phyloP scores from a whole-genome alignment of 1,284 basidiomycete genomes.

The Peniophora sp. region DNA sequence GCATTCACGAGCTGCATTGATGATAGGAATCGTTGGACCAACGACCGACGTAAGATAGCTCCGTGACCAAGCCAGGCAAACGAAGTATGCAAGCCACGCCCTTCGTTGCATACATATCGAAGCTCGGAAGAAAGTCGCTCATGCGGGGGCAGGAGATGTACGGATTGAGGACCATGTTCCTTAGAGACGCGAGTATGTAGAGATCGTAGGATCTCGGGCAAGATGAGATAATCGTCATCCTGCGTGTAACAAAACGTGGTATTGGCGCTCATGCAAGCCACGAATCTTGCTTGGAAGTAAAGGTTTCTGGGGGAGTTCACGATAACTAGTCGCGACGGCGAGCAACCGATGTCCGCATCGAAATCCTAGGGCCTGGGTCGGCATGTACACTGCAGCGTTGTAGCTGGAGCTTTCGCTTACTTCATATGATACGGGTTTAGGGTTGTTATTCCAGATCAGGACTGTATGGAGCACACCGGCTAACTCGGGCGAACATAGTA shows the following conservation, averaged over 20 bases:
- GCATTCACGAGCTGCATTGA: conserved; percentile 36
- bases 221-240: conserved; percentile 61
- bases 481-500: conserved; percentile 41
- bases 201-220: conserved; percentile 45
- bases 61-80: conserved; percentile 68
- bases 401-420: conserved; percentile 21
- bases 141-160: conserved; percentile 54
- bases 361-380: conserved; percentile 35
- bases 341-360: conserved; percentile 30
- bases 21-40: conserved; percentile 38
- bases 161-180: conserved; percentile 20
- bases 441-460: conserved; percentile 60
- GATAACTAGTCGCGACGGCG: conserved; percentile 36
- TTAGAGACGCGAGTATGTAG: conserved; percentile 32
- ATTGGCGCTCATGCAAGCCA: conserved; percentile 45
- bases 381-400: conserved; percentile 1
- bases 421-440: conserved; percentile 29
- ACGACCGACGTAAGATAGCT: conserved; percentile 38
- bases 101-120: conserved; percentile 23
- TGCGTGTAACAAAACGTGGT: conserved; percentile 59
- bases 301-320: conserved; percentile 51
- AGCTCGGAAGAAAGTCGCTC: conserved; percentile 49
- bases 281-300: conserved; percentile 59
- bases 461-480: conserved; percentile 42
- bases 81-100: conserved; percentile 37